Evolutionary conservation across 108 stramenopile genomes (phyloP).

Genomic region (Aurantiochytrium sp.): DNA sequence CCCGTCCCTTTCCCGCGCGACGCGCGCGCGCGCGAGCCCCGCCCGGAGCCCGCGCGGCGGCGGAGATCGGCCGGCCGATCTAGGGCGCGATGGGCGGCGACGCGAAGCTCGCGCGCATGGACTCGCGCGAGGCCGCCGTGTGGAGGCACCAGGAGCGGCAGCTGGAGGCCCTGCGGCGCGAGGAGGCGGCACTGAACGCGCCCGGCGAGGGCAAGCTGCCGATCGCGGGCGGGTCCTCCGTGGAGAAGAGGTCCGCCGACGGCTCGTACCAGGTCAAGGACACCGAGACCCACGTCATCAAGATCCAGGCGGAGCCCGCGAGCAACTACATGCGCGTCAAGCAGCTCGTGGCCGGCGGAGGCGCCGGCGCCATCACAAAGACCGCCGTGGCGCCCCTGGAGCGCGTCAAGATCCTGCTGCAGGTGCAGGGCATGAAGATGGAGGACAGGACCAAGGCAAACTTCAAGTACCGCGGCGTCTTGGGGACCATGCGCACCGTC

Average conservation of each 20-base stretch:
- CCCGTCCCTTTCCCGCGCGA: too few species aligned
- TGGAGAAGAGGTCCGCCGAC: background rate
- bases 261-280: background rate
- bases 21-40: too few species aligned
- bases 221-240: background rate
- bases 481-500: background rate
- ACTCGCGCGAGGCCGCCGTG: background rate
- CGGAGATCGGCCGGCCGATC: too few species aligned
- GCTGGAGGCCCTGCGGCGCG: background rate
- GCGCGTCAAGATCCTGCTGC: conserved; percentile 36
- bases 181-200: background rate
- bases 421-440: conserved; percentile 26
- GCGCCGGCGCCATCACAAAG: conserved; percentile 38
- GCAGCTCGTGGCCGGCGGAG: conserved; percentile 26
- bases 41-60: too few species aligned
- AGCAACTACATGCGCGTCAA: background rate
- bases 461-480: background rate
- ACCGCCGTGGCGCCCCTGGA: conserved; percentile 38
- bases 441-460: background rate
- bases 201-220: background rate
- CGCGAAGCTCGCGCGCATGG: background rate
- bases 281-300: background rate
- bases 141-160: background rate
- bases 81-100: too few species aligned
- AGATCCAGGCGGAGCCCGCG: background rate